phyloP scores from a whole-genome alignment of 2,329 filamentous ascomycete species.

The Didymella sp. region DNA sequence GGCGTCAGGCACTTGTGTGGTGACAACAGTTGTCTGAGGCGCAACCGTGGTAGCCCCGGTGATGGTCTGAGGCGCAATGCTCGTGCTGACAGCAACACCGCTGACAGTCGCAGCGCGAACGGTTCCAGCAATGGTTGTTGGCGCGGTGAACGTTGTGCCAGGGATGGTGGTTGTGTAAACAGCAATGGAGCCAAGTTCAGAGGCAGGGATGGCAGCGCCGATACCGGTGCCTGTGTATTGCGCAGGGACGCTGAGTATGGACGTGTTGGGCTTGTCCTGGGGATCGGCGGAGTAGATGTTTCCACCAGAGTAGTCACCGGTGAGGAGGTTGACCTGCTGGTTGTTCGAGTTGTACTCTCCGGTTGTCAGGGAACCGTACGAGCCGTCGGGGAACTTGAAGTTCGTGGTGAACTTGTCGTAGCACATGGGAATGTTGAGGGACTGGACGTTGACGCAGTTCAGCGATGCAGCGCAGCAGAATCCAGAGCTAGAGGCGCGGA shows the following conservation, averaged over 20 bases:
- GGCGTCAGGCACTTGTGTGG: constrained; percentile 19
- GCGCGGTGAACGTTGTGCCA: constrained; percentile 35
- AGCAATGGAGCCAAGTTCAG: constrained; percentile 51
- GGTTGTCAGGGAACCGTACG: constrained; percentile 55
- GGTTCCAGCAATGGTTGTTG: constrained; percentile 31
- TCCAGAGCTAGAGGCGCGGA: constrained; percentile 27
- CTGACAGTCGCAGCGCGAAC: constrained; percentile 28
- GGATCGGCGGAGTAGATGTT: constrained; percentile 55
- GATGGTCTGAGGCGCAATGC: constrained; percentile 31
- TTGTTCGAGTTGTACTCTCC: constrained; percentile 54
- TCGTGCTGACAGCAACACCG: constrained; percentile 28
- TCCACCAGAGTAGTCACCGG: constrained; percentile 54
- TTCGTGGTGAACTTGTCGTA: constrained; percentile 63
- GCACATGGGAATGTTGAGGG: constrained; percentile 56
- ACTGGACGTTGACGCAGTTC: constrained; percentile 52
- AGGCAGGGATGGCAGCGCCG: constrained; percentile 56
- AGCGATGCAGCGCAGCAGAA: constrained; percentile 50
- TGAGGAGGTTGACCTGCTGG: constrained; percentile 54
- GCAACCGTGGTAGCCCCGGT: constrained; percentile 34
- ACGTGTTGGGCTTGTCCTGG: constrained; percentile 53
- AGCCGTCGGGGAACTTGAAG: constrained; percentile 56
- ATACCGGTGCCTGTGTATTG: constrained; percentile 57
- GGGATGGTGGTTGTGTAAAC: constrained; percentile 46
- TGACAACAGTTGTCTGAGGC: constrained; percentile 28
- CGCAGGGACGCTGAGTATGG: constrained; percentile 53